phyloP scores from a whole-genome alignment of 2,329 filamentous ascomycete genomes.

The Nannizzia gypsea region DNA sequence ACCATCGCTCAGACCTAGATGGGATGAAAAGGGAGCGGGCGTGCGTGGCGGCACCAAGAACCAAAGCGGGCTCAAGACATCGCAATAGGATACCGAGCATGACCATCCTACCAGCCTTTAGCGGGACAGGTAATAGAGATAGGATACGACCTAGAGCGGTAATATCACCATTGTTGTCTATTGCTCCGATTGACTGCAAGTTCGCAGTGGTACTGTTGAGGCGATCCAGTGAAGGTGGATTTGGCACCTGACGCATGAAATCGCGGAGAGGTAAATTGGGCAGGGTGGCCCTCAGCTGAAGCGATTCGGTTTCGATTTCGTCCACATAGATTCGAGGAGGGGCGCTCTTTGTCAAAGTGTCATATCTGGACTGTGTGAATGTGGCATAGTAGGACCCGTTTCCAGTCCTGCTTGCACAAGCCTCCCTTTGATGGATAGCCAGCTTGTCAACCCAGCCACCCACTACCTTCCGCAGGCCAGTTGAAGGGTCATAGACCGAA shows the following conservation, averaged over 20 bases:
- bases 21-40: conserved; percentile 25
- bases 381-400: conserved; percentile 41
- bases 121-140: conserved; percentile 33
- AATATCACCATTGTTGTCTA: conserved; percentile 33
- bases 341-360: conserved; percentile 23
- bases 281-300: conserved; percentile 33
- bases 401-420: conserved; percentile 40
- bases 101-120: conserved; percentile 39
- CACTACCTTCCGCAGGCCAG: conserved; percentile 29
- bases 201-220: conserved; percentile 30
- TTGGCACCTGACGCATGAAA: conserved; percentile 35
- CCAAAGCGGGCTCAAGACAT: conserved; percentile 41
- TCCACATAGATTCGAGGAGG: conserved; percentile 33
- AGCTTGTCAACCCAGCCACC: conserved; percentile 39
- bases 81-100: conserved; percentile 41
- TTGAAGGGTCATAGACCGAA: conserved; percentile 29
- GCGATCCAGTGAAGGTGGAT: conserved; percentile 31
- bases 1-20: conserved; percentile 7
- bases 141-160: conserved; percentile 39
- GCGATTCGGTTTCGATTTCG: conserved; percentile 35
- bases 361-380: conserved; percentile 29
- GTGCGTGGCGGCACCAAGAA: conserved; percentile 29
- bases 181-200: conserved; percentile 31
- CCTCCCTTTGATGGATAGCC: conserved; percentile 38
- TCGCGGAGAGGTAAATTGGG: conserved; percentile 29